Percentiles rank a stretch among this genome's conserved stretches.
Evolutionary conservation across 1,284 basidiomycete species (phyloP).

Genomic region (Apiotrichum sp.): DNA sequence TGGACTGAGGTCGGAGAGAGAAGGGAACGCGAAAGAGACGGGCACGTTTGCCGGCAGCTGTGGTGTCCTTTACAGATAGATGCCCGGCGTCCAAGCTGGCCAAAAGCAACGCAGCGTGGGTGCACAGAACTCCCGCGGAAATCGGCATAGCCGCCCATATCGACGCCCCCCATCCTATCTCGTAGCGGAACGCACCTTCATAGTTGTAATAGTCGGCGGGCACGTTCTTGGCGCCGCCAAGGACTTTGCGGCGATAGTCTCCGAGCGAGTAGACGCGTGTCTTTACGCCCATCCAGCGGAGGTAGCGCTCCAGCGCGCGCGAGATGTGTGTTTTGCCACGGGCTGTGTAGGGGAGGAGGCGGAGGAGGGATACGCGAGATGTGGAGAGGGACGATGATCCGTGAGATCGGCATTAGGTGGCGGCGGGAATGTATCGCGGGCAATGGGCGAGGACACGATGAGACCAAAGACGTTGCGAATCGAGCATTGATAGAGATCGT

Average conservation of each 20-base stretch:
- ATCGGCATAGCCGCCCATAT: no score
- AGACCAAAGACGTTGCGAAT: no score
- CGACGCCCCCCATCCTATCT: no score
- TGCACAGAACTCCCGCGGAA: no score
- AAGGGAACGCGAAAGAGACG: neutral
- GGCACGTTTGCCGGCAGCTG: no score
- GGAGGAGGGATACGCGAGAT: neutral
- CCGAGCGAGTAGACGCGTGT: slow-evolving; percentile 90
- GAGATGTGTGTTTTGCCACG: slow-evolving; percentile 97
- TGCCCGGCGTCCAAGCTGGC: no score
- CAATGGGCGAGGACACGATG: no score
- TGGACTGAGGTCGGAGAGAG: neutral
- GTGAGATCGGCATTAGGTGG: no score
- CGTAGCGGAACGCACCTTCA: slow-evolving; percentile 53
- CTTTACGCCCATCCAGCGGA: slow-evolving; percentile 96
- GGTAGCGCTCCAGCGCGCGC: slow-evolving; percentile 87
- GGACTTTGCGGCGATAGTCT: slow-evolving; percentile 82
- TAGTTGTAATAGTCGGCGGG: slow-evolving; percentile 84
- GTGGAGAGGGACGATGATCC: neutral
- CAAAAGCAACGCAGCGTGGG: no score
- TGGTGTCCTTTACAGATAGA: no score
- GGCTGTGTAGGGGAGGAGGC: slow-evolving; percentile 45
- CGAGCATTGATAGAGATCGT: no score
- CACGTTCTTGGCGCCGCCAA: slow-evolving; percentile 80
- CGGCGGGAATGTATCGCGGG: no score